A percentile compares a stretch with the other conserved stretches of the same genome.
Conservation (phyloP, 1,284 basidiomycete species). For the Melampsora larici-populina region DNA sequence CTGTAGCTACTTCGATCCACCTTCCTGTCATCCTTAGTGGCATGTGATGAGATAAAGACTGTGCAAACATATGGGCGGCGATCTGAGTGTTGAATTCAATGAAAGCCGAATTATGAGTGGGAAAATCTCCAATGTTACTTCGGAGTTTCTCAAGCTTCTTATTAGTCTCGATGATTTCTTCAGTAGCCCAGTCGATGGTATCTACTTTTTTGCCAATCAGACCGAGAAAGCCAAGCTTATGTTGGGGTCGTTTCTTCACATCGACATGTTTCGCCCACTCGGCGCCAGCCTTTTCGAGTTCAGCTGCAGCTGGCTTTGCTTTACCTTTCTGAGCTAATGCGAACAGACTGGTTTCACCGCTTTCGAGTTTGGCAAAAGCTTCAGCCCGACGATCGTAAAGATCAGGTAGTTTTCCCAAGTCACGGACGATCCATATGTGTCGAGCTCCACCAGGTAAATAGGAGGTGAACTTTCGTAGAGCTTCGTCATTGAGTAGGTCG, state of each 20-base stretch:
- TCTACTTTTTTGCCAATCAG: slow-evolving; percentile 78
- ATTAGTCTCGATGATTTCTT: slow-evolving; percentile 61
- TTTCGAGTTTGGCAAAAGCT: slow-evolving; percentile 75
- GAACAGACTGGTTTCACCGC: slow-evolving; percentile 73
- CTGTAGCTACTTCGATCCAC: slow-evolving; percentile 70
- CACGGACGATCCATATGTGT: slow-evolving; percentile 84
- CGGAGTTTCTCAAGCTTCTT: slow-evolving; percentile 60
- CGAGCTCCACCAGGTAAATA: slow-evolving; percentile 78
- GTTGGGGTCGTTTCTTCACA: slow-evolving; percentile 69
- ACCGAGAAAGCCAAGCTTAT: slow-evolving; percentile 63
- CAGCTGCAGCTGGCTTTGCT: slow-evolving; percentile 47
- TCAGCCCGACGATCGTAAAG: slow-evolving; percentile 72
- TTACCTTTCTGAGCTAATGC: slow-evolving; percentile 67
- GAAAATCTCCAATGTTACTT: slow-evolving; percentile 62
- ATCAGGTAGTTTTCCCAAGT: slow-evolving; percentile 78
- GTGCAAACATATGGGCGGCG: slow-evolving; percentile 77
- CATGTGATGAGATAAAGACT: slow-evolving; percentile 50
- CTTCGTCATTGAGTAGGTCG: slow-evolving; percentile 65
- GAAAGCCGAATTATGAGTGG: slow-evolving; percentile 64
- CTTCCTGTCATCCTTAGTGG: slow-evolving; percentile 61
- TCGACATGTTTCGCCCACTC: slow-evolving; percentile 64
- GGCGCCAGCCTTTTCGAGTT: slow-evolving; percentile 46
- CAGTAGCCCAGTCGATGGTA: slow-evolving; percentile 75
- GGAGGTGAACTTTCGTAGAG: slow-evolving; percentile 67
- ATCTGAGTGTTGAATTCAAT: slow-evolving; percentile 91